These are phyloP conservation scores for Boletus speciosus DNA, from an alignment of 768 basidiomycete genomes.

Conservation along the genomic window DNA sequence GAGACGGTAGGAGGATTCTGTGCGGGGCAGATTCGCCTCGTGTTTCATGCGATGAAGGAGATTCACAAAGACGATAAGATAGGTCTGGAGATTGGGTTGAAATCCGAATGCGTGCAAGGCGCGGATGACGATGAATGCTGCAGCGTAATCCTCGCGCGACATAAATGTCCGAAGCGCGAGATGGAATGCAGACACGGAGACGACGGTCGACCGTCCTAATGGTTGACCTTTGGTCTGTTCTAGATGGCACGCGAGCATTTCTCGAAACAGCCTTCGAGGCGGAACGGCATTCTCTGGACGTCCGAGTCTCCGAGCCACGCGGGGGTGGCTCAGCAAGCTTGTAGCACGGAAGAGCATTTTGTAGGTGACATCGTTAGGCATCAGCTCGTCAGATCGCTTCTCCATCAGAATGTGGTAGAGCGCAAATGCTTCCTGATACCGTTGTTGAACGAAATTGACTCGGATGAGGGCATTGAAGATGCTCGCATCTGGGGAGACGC, in stretches of 20 bases:
- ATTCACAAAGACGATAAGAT: constrained; percentile 38
- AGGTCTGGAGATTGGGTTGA: constrained; percentile 35
- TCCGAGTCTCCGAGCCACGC: constrained; percentile 22
- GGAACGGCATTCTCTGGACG: constrained; percentile 24
- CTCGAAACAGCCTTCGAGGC: constrained; percentile 43
- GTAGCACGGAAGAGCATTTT: constrained; percentile 39
- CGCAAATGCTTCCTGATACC: constrained; percentile 37
- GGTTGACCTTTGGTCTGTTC: constrained; percentile 15
- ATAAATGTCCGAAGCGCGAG: constrained; percentile 45
- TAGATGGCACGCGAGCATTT: constrained; percentile 40
- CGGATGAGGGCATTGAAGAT: constrained; percentile 51
- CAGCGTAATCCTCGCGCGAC: constrained; percentile 44
- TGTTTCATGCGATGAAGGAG: constrained; percentile 34
- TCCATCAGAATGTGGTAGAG: constrained; percentile 41
- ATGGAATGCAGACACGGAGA: constrained; percentile 38
- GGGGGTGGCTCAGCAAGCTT: constrained; percentile 13
- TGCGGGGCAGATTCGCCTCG: constrained; percentile 10
- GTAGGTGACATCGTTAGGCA: constrained; percentile 47
- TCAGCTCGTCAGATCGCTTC: constrained; percentile 26
- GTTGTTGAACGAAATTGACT: constrained; percentile 32
- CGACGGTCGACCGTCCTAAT: constrained; percentile 22
- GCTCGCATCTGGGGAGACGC: constrained; percentile 35
- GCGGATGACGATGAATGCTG: constrained; percentile 39
- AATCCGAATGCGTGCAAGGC: constrained; percentile 30
- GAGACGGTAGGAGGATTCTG: constrained; percentile 13